A percentile compares a stretch with the other conserved stretches of the same genome.
These are phyloP conservation scores for Colletotrichum costaricense DNA, from an alignment of 2,329 filamentous ascomycete species.

Conservation along the genomic window DNA sequence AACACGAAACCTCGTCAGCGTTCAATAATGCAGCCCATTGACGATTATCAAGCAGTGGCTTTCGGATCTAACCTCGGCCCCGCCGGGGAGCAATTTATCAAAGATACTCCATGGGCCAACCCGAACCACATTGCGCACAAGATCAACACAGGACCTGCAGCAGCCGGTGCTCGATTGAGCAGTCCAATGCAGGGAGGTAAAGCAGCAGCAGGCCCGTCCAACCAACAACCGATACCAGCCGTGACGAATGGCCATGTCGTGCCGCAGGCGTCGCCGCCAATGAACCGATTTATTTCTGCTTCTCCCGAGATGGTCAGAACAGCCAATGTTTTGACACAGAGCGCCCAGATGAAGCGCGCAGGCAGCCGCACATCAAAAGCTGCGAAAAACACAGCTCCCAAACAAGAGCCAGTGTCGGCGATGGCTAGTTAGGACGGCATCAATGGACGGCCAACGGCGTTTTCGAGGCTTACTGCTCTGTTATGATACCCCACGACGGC, in stretches of 20 bases:
- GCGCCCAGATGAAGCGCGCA: slow-evolving; percentile 35
- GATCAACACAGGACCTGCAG: slow-evolving; percentile 48
- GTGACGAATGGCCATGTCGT: slow-evolving; percentile 26
- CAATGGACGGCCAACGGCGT: slow-evolving; percentile 29
- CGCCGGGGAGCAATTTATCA: slow-evolving; percentile 87
- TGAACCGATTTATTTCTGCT: slow-evolving; percentile 28
- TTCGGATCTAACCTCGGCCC: slow-evolving; percentile 66
- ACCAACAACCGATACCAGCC: not conserved
- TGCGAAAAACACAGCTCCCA: slow-evolving; percentile 32
- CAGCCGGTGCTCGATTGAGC: slow-evolving; percentile 26
- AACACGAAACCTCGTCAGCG: slow-evolving; percentile 44
- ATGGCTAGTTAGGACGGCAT: slow-evolving; percentile 35
- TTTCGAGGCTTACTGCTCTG: slow-evolving; percentile 36
- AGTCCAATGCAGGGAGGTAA: slow-evolving; percentile 31
- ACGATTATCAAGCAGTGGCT: slow-evolving; percentile 60
- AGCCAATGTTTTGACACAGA: slow-evolving; percentile 34
- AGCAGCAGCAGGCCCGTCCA: slow-evolving; percentile 19
- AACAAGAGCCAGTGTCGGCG: slow-evolving; percentile 33
- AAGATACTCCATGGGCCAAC: slow-evolving; percentile 93
- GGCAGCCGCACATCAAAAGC: slow-evolving; percentile 35
- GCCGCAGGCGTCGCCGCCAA: slow-evolving; percentile 14
- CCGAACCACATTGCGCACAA: slow-evolving; percentile 82
- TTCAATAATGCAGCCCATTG: slow-evolving; percentile 53
- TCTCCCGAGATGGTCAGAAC: slow-evolving; percentile 34
- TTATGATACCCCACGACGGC: slow-evolving; percentile 37